phyloP scores from a whole-genome alignment of 1,284 basidiomycete genomes.

The Filobasidium uniguttulatum region DNA sequence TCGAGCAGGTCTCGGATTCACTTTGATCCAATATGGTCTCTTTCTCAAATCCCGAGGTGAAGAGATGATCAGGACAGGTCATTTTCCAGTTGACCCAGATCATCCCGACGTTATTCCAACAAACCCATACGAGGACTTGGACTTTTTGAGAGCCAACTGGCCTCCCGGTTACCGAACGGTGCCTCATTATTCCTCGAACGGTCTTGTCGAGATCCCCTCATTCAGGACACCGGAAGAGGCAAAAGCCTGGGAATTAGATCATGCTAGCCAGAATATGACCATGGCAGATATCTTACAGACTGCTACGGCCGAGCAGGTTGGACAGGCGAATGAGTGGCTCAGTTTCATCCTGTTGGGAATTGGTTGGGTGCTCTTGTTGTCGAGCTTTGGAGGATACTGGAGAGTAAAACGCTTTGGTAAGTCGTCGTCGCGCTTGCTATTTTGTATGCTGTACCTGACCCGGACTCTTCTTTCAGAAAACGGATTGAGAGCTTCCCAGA shows the following conservation, averaged over 20 bases:
- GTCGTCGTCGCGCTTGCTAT: slow-evolving; percentile 1
- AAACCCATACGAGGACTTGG: slow-evolving; percentile 2
- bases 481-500: slow-evolving; percentile 13
- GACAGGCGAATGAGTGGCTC: slow-evolving; percentile 57
- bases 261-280: slow-evolving; percentile 22
- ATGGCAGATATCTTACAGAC: slow-evolving; percentile 20
- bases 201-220: slow-evolving; percentile 10
- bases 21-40: slow-evolving; percentile 84
- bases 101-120: background rate
- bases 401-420: slow-evolving; percentile 54
- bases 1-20: slow-evolving; percentile 83
- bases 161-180: slow-evolving; percentile 1
- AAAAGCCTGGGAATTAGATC: slow-evolving; percentile 28
- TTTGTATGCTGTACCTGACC: background rate
- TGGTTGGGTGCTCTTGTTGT: slow-evolving; percentile 81
- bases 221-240: slow-evolving; percentile 38
- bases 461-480: slow-evolving; percentile 6
- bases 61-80: slow-evolving; percentile 29
- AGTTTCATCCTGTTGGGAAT: slow-evolving; percentile 81
- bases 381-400: slow-evolving; percentile 65
- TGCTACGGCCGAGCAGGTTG: slow-evolving; percentile 31
- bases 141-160: background rate
- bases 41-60: slow-evolving; percentile 49
- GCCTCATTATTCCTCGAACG: slow-evolving; percentile 9
- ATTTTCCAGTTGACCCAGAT: slow-evolving; percentile 26